Conservation (phyloP, 352 stramenopile species). For the Phytophthora rubi region DNA sequence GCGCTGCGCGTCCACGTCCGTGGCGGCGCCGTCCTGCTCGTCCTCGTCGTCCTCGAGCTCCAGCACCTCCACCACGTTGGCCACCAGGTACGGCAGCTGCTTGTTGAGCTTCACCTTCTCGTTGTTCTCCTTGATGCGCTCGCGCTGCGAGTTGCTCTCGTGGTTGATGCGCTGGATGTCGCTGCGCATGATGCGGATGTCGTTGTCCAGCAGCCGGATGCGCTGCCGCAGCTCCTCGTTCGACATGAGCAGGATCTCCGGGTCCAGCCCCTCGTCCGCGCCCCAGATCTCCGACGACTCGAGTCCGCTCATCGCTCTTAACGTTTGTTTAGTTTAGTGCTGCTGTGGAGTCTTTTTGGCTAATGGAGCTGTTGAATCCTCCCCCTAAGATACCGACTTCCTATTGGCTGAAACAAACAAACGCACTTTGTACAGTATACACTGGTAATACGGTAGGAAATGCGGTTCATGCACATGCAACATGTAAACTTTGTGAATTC, state of each 20-base stretch:
- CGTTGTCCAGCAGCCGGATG: constrained; percentile 96
- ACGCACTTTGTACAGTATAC: neutral
- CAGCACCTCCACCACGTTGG: constrained; percentile 96
- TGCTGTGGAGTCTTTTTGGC: no score
- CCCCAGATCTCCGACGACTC: constrained; percentile 75
- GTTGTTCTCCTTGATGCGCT: constrained; percentile 98
- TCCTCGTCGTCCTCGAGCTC: constrained; percentile 92
- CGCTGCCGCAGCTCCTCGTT: constrained; percentile 96
- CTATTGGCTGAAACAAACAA: constrained; percentile 11
- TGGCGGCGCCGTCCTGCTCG: constrained; percentile 94
- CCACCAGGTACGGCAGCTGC: constrained; percentile 98
- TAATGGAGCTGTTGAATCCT: constrained; percentile 8
- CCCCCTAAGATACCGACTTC: constrained; percentile 21
- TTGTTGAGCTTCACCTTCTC: constrained; percentile 99
- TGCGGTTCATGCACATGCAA: neutral
- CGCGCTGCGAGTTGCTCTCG: constrained; percentile 93
- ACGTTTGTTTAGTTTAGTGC: neutral
- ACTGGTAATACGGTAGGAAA: neutral
- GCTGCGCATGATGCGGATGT: constrained; percentile 97
- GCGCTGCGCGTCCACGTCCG: constrained; percentile 92
- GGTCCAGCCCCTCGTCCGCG: constrained; percentile 68
- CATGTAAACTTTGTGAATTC: neutral
- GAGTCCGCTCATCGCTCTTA: constrained; percentile 62
- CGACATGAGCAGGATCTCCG: constrained; percentile 95
- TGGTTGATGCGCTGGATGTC: constrained; percentile 98